Base-by-base conservation (phyloP, 192 early-diverging fungal genomes). In the Coemansia sp. region DNA sequence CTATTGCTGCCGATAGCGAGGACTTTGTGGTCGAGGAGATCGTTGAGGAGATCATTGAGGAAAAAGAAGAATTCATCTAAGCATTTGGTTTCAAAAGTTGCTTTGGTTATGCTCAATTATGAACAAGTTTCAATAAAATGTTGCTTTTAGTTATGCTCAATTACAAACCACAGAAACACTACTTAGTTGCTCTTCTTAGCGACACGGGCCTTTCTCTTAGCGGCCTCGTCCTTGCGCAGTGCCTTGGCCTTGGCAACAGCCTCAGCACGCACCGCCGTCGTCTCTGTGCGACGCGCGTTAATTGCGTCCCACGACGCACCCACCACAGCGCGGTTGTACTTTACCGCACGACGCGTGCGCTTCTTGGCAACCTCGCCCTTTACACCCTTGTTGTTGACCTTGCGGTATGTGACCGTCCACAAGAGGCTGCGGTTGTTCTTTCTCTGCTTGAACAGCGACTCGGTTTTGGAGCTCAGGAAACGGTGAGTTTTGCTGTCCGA, bases 341-440 rank as follows among this genome's bases (percentile, higher is more conserved):
- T 97, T 75, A 97, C 93, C 65, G 89, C 86, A 78, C 93, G 92
- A 76, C 90, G 88, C 53, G 91, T 89, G 79, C 93, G 89, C 93
- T 97, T 99, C 91, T 97, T 97, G 82, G 93, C 74, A 37, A 91
- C 87, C 85, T 97, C 95, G 77, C 94, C 93, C 76, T 89, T 91
- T 70, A 94, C 88, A 83, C 95, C 97, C 93, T 99, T 99, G 88
- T 94, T 94, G 90, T 98, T 92, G 77, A 95, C 87, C 86, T 93
- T 94, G 81, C 97, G 93, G 93, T 90, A 97, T 67, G 96, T 90
- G 48, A 88, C 85, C 55, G 97, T 98, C 97, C 97, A 99, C 83
- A 85, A 85, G 70, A 99, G 87, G 88, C 96, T 96, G 75, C 96
- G 93, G 47, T 95, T 94, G 90, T 99, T 99, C 85, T 92, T 86